Conservation (phyloP, 1,139 yeast genomes). For the Zygosaccharomyces pseudobailii region DNA sequence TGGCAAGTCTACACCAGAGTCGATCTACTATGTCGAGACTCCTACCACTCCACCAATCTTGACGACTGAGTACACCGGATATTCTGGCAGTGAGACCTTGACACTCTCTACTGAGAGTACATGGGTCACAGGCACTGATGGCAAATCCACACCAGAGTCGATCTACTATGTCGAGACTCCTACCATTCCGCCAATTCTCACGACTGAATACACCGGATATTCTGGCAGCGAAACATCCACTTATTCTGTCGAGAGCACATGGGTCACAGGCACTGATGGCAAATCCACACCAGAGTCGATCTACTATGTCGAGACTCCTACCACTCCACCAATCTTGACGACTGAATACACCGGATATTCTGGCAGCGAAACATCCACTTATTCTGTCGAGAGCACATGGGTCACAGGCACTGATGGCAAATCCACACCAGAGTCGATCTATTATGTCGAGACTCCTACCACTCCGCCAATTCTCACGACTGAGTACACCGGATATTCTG, state of each 20-base stretch:
- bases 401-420: not conserved
- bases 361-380: not conserved
- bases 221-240: constrained; percentile 8
- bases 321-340: not conserved
- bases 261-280: not conserved
- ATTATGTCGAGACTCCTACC: constrained; percentile 10
- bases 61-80: not conserved
- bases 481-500: not conserved
- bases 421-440: not conserved
- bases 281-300: constrained; percentile 6
- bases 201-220: constrained; percentile 5
- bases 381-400: not conserved
- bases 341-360: not conserved
- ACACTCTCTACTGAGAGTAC: not conserved
- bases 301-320: constrained; percentile 12
- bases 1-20: constrained; percentile 11
- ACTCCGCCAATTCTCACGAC: too few species aligned
- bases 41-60: constrained; percentile 3
- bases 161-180: not conserved
- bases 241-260: constrained; percentile 7
- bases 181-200: not conserved
- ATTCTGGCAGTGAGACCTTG: not conserved
- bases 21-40: constrained; percentile 14
- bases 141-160: not conserved
- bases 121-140: not conserved